A percentile compares a stretch with the other conserved stretches of the same genome.
Conservation (phyloP, 2,329 filamentous ascomycete genomes). For the Cadophora sp. region DNA sequence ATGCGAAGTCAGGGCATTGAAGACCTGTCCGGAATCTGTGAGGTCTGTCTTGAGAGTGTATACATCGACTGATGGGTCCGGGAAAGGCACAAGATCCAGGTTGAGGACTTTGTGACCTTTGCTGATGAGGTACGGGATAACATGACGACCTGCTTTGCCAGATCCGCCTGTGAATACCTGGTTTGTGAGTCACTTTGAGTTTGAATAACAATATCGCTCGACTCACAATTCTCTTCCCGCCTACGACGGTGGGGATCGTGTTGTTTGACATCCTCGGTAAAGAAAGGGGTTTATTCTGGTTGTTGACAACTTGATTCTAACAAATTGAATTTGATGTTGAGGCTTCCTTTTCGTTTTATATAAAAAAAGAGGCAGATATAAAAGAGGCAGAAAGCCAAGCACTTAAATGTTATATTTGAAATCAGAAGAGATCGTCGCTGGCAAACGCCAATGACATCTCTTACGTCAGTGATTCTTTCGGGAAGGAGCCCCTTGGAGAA, state of each 20-base stretch:
- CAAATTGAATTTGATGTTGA: no score
- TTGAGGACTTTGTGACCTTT: constrained; percentile 47
- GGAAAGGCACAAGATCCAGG: constrained; percentile 45
- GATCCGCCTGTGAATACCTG: constrained; percentile 47
- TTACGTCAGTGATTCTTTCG: constrained; percentile 20
- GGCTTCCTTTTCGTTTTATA: no score
- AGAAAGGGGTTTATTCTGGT: constrained; percentile 1
- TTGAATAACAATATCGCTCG: background rate
- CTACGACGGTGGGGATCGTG: constrained; percentile 24
- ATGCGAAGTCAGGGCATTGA: constrained; percentile 52
- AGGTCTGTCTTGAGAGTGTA: constrained; percentile 47
- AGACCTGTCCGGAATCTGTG: constrained; percentile 48
- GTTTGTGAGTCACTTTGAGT: background rate
- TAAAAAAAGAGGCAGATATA: no score
- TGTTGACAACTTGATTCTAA: no score
- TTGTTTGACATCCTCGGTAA: constrained; percentile 29
- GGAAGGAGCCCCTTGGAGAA: constrained; percentile 2
- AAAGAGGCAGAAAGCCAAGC: background rate
- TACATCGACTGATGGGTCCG: constrained; percentile 38
- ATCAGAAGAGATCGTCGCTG: background rate
- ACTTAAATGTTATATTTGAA: background rate
- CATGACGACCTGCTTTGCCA: constrained; percentile 47
- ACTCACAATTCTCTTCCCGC: constrained; percentile 31
- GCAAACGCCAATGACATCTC: constrained; percentile 17
- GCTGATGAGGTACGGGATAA: constrained; percentile 44